phyloP scores from a whole-genome alignment of 768 basidiomycete genomes.

The Chalciporus piperatus region DNA sequence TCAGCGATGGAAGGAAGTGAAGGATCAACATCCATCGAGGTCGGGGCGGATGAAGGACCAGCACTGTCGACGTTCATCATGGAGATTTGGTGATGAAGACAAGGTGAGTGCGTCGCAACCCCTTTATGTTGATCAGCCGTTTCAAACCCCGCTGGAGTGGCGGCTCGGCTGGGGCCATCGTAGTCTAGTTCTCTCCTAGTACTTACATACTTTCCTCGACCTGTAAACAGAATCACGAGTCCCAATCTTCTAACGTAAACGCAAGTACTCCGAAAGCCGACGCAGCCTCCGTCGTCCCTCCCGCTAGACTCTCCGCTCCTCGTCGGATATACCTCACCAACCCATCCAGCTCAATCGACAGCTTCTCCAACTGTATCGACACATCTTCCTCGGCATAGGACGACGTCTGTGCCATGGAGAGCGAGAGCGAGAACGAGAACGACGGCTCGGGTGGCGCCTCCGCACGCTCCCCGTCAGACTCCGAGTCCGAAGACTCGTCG shows the following conservation, averaged over 20 bases:
- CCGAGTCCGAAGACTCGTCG: conserved; percentile 31
- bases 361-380: conserved; percentile 53
- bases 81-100: too few species aligned
- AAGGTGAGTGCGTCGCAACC: too few species aligned
- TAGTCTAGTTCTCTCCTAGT: too few species aligned
- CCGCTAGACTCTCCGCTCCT: conserved; percentile 67
- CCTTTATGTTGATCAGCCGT: too few species aligned
- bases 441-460: conserved; percentile 31
- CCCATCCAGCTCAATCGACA: conserved; percentile 68
- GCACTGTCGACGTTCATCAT: too few species aligned
- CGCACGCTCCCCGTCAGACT: conserved; percentile 35
- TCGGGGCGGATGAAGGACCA: too few species aligned
- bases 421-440: conserved; percentile 47
- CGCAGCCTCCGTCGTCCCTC: conserved; percentile 56
- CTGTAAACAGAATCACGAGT: conserved; percentile 30
- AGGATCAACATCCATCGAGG: too few species aligned
- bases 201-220: too few species aligned
- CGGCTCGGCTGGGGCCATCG: too few species aligned
- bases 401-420: conserved; percentile 22
- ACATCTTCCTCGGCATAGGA: conserved; percentile 47
- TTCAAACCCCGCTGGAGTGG: too few species aligned
- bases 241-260: conserved; percentile 81
- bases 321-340: conserved; percentile 67
- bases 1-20: too few species aligned
- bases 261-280: conserved; percentile 68